Evolutionary conservation across 1,139 yeast species (phyloP).

Genomic region (Groenewaldozyma auringiensis): DNA sequence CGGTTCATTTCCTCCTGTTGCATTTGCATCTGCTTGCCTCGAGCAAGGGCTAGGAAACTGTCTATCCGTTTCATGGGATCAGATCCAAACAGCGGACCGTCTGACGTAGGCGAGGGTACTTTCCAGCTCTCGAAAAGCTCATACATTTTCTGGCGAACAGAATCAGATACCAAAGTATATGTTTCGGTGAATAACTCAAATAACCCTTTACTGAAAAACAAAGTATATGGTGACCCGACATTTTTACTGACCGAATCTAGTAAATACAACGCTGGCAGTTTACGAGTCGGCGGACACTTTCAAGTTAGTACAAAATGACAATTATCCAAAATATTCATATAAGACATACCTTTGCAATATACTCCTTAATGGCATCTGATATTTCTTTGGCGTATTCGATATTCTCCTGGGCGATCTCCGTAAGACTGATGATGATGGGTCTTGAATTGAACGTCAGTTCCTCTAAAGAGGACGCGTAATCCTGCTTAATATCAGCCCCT

Average conservation of each 20-base stretch:
- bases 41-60: conserved; percentile 54
- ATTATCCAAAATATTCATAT: too few relatives aligned
- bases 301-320: too few relatives aligned
- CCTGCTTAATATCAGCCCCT: conserved; percentile 45
- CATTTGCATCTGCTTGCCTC: conserved; percentile 32
- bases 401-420: conserved; percentile 84
- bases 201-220: conserved; percentile 59
- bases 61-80: conserved; percentile 70
- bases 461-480: conserved; percentile 57
- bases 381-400: conserved; percentile 69
- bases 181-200: conserved; percentile 66
- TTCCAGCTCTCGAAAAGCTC: conserved; percentile 88
- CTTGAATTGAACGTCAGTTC: conserved; percentile 84
- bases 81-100: conserved; percentile 66
- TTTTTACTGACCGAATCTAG: conserved; percentile 91
- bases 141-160: conserved; percentile 63
- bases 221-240: conserved; percentile 81
- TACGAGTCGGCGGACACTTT: conserved; percentile 65
- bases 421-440: conserved; percentile 79
- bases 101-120: conserved; percentile 45
- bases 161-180: conserved; percentile 69
- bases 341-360: conserved; percentile 52
- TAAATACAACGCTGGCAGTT: conserved; percentile 73
- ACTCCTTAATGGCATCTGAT: conserved; percentile 59
- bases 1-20: conserved; percentile 16